Evolutionary conservation across 768 basidiomycete genomes (phyloP), one percentile per base, ranked within the genome.

Genomic region (Guyanaporus albipodus): DNA sequence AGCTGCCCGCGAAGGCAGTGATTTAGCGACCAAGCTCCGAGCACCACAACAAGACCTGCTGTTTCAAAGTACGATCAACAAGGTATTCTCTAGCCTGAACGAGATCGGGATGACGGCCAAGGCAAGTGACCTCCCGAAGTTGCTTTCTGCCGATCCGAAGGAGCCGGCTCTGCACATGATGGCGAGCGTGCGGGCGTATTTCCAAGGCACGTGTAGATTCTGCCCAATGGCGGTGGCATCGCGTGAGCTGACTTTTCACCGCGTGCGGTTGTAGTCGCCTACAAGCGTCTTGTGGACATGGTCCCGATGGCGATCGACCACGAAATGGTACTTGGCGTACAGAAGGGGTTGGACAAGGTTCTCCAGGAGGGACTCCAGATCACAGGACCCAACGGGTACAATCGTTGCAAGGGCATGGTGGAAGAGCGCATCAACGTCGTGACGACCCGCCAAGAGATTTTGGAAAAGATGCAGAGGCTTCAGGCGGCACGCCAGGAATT

Each of bases 101-200:
- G 44, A 53, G 8, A 1, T 57, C 2, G 65, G 63, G 3, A 54
- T 82, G 11, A 10, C 48, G 0, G 70, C 66, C 3, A 63, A 68
- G 29, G 59, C 71, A 0, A 62, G 63, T 4, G 77, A 82, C 43
- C 52, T 86, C 0, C 53, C 72, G 0, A 79, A 72, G 53, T 55
- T 86, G 0, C 67, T 81, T 4, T 73, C 77, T 0, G 46, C 69
- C 0, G 81, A 85, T 48, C 65, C 65, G 2, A 74, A 72, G 70
- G 81, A 80, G 29, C 72, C 75, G 0, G 80, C 80, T 0, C 53
- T 87, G 15, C 54, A 63, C 4, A 83, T 87, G 55, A 87, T 88
- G 83, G 82, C 83, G 0, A 75, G 80, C 45, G 82, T 86, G 2
- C 71, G 83, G 5, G 85, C 81, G 0, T 87, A 87, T 53, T 87